Evolutionary conservation across 805 yeast genomes (phyloP), one percentile per base, ranked within the genome.

Genomic region (Starmera dryadoides): DNA sequence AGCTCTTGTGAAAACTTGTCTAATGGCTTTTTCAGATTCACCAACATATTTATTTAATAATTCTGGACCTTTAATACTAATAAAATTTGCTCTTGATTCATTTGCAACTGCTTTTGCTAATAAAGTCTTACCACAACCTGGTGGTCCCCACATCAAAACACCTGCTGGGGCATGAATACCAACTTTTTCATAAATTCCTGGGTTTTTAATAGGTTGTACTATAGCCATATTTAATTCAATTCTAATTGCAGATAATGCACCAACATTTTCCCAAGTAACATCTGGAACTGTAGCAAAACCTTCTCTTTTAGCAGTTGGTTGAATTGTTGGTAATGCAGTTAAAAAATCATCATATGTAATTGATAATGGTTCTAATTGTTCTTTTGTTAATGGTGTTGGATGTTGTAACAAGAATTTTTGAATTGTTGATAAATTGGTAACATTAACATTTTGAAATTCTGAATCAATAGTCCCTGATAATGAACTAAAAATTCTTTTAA

Each of bases 281-380:
- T 93, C 98, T 0, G 98, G 98, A 11, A 93, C 94, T 0, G 98
- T 93, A 0, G 98, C 97, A 63, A 93, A 93, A 1, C 98, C 98
- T 68, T 93, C 98, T 59, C 98, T 81, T 56, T 89, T 91, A 1
- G 97, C 95, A 0, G 97, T 86, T 10, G 98, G 98, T 63, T 93
- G 98, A 34, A 93, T 83, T 0, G 89, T 79, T 3, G 98, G 97
- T 30, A 93, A 63, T 1, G 98, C 98, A 10, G 75, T 69, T 28
- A 84, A 46, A 56, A 93, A 93, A 58, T 93, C 98, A 12, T 74
- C 81, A 45, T 78, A 80, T 2, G 75, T 79, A 39, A 93, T 89
- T 4, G 83, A 73, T 33, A 93, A 63, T 12, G 89, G 85, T 15
- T 68, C 80, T 23, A 93, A 68, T 56, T 91, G 95, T 31, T 80